Percentiles rank a stretch among this genome's conserved stretches.
Conservation (phyloP, 2,329 filamentous ascomycete species). For the Tolypocladium tropicale region DNA sequence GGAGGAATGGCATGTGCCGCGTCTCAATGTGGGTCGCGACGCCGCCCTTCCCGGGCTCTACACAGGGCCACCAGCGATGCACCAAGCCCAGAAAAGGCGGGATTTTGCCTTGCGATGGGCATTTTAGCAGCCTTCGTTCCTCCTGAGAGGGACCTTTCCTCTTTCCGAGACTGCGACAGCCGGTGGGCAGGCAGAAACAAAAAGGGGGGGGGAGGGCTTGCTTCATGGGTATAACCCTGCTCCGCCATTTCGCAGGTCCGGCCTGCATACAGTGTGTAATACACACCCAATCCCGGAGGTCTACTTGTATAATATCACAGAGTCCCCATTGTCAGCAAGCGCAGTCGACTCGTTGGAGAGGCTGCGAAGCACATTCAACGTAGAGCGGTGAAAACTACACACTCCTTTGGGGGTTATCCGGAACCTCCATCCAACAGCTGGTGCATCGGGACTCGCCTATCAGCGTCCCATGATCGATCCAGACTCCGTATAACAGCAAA, state of each 20-base stretch:
- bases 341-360: not conserved
- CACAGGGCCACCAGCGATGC: not conserved
- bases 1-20: no score
- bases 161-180: not conserved
- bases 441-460: no score
- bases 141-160: not conserved
- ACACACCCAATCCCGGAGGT: not conserved
- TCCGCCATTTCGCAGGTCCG: not conserved
- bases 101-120: not conserved
- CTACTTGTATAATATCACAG: not conserved
- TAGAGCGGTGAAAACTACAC: not conserved
- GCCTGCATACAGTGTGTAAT: not conserved
- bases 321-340: not conserved
- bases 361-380: not conserved
- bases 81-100: not conserved
- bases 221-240: slow-evolving; percentile 4
- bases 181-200: not conserved
- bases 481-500: not conserved
- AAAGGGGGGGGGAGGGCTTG: slow-evolving; percentile 1
- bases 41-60: not conserved
- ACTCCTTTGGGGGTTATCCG: not conserved
- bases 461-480: not conserved
- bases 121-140: not conserved
- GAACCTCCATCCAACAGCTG: not conserved
- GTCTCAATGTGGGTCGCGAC: not conserved